A percentile compares a stretch with the other conserved stretches of the same genome.
phyloP scores from a whole-genome alignment of 768 basidiomycete genomes.

The Mrakia blollopis region DNA sequence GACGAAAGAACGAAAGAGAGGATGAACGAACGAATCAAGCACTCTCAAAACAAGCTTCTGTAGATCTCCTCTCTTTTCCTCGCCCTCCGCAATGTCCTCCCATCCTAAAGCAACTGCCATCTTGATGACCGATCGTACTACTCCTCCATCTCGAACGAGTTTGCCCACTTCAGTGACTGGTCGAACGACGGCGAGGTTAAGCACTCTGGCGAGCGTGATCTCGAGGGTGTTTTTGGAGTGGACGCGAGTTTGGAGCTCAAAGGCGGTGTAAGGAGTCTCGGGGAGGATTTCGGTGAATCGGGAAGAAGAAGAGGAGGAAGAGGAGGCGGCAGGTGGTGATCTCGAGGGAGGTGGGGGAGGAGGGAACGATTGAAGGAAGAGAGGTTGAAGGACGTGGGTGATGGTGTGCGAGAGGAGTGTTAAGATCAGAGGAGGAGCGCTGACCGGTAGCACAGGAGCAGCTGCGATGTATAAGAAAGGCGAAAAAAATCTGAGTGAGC shows the following conservation, averaged over 20 bases:
- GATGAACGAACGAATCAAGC: conserved; percentile 27
- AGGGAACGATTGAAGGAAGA: conserved; percentile 15
- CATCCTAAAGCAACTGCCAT: conserved; percentile 26
- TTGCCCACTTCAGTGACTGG: conserved; percentile 25
- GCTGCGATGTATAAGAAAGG: background rate
- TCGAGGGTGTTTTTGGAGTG: background rate
- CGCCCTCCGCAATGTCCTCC: background rate
- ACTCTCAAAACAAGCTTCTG: conserved; percentile 1
- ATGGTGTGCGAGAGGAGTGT: conserved; percentile 25
- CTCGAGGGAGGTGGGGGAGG: background rate
- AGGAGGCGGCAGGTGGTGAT: background rate
- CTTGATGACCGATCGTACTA: conserved; percentile 16
- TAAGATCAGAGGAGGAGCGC: conserved; percentile 22
- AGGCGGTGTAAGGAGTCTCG: background rate
- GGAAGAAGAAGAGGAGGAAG: background rate
- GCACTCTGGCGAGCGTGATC: background rate
- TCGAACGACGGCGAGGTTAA: background rate
- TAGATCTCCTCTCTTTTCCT: background rate
- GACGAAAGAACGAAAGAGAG: background rate
- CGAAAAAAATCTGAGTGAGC: background rate
- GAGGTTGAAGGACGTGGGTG: conserved; percentile 21
- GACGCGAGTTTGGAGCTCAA: background rate
- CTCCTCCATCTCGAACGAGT: conserved; percentile 28
- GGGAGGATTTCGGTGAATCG: conserved; percentile 20
- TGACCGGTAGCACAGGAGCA: conserved; percentile 20